These are phyloP conservation scores for Microthlaspi erraticum DNA, from an alignment of 345 rosid species.

Conservation along the genomic window DNA sequence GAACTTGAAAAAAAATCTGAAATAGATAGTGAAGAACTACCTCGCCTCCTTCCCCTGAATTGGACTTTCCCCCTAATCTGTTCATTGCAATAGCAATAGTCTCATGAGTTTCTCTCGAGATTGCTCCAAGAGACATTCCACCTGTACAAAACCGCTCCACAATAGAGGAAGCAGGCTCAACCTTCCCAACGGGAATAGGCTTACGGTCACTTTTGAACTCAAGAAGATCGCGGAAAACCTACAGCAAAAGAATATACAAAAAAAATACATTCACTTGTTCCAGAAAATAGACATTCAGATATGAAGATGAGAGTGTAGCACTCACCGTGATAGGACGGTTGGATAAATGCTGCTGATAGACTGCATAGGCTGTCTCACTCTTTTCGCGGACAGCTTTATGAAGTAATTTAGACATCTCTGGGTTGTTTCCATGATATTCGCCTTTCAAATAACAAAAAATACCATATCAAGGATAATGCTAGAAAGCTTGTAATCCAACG, in stretches of 20 bases:
- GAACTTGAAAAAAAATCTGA: constrained; percentile 11
- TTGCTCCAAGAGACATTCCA: constrained; percentile 99
- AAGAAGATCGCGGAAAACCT: constrained; percentile 98
- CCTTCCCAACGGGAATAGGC: constrained; percentile 90
- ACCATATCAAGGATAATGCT: constrained; percentile 17
- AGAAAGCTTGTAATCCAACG: constrained; percentile 17
- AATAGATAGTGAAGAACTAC: constrained; percentile 50
- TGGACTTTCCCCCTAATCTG: constrained; percentile 94
- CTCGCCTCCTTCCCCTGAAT: constrained; percentile 99
- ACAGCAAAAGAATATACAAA: constrained; percentile 29
- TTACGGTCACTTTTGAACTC: constrained; percentile 91
- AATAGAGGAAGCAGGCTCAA: constrained; percentile 86
- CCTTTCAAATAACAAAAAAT: constrained; percentile 50
- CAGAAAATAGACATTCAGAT: constrained; percentile 14
- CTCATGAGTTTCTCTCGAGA: constrained; percentile 99
- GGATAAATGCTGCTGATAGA: constrained; percentile 97
- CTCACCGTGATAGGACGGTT: constrained; percentile 95
- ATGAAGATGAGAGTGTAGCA: constrained; percentile 19
- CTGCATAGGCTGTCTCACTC: constrained; percentile 86
- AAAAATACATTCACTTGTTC: constrained; percentile 29
- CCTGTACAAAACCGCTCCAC: constrained; percentile 97
- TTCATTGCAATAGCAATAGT: constrained; percentile 99
- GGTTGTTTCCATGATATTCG: constrained; percentile 99
- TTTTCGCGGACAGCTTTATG: constrained; percentile 98
- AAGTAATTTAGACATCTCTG: constrained; percentile 97